Percentiles rank a stretch among this genome's conserved stretches.
Evolutionary conservation across 1,139 yeast species (phyloP).

Genomic region (Arxiozyma telluris): DNA sequence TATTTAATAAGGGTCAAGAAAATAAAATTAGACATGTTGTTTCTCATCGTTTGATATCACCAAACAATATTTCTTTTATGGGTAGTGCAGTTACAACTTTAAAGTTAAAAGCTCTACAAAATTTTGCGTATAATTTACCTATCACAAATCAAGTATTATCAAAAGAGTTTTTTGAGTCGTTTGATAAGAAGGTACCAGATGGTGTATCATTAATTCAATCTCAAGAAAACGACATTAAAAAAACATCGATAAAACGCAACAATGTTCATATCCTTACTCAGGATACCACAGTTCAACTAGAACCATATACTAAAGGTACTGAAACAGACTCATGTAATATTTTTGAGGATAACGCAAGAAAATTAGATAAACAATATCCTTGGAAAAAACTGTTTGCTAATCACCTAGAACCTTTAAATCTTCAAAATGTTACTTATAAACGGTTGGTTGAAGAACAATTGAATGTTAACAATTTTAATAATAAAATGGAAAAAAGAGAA

Average conservation of each 20-base stretch:
- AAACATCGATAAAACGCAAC: slow-evolving; percentile 8
- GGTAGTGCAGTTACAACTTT: slow-evolving; percentile 47
- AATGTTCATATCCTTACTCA: slow-evolving; percentile 24
- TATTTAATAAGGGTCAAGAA: slow-evolving; percentile 42
- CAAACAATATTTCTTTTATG: slow-evolving; percentile 51
- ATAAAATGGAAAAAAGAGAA: slow-evolving; percentile 26
- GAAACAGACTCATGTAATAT: slow-evolving; percentile 6
- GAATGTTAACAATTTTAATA: slow-evolving; percentile 19
- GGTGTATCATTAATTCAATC: slow-evolving; percentile 21
- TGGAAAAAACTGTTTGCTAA: slow-evolving; percentile 41
- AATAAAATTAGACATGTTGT: slow-evolving; percentile 50
- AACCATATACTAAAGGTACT: slow-evolving; percentile 19
- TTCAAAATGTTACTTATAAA: slow-evolving; percentile 13
- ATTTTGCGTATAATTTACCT: slow-evolving; percentile 46
- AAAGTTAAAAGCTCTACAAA: slow-evolving; percentile 49
- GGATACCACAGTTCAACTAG: slow-evolving; percentile 14
- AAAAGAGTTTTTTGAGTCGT: slow-evolving; percentile 26
- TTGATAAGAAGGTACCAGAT: slow-evolving; percentile 13
- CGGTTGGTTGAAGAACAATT: slow-evolving; percentile 14
- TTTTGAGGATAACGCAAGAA: slow-evolving; percentile 10
- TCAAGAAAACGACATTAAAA: slow-evolving; percentile 12
- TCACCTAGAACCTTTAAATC: slow-evolving; percentile 33
- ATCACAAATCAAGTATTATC: slow-evolving; percentile 27
- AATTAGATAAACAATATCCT: slow-evolving; percentile 12
- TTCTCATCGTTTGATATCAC: slow-evolving; percentile 57